Percentiles rank a stretch among this genome's conserved stretches.
Evolutionary conservation across 2,329 filamentous ascomycete species (phyloP).

Genomic region (Nannizzia gypsea): DNA sequence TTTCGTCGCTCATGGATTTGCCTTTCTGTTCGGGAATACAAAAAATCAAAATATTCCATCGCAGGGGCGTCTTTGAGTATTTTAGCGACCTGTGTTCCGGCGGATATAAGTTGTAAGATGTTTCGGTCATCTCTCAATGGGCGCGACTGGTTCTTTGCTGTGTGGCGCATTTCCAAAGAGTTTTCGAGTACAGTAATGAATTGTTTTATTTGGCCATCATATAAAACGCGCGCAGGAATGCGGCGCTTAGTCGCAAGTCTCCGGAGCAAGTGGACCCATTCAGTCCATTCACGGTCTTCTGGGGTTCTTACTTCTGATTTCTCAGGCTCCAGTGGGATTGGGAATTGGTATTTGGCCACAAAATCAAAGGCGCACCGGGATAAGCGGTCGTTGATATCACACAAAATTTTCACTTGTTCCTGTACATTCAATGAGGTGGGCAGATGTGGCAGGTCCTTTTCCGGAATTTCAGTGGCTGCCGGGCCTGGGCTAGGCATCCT

Average conservation of each 20-base stretch:
- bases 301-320: conserved; percentile 65
- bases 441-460: conserved; percentile 67
- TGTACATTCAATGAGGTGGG: conserved; percentile 71
- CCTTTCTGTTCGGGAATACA: conserved; percentile 73
- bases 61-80: conserved; percentile 73
- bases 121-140: conserved; percentile 81
- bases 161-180: conserved; percentile 76
- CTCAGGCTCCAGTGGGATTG: conserved; percentile 70
- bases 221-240: conserved; percentile 71
- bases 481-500: conserved; percentile 58
- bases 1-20: conserved; percentile 56
- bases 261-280: conserved; percentile 83
- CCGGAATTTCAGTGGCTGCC: conserved; percentile 61
- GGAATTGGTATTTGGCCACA: conserved; percentile 82
- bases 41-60: conserved; percentile 68
- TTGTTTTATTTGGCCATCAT: conserved; percentile 85
- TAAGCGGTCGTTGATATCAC: conserved; percentile 69
- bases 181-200: conserved; percentile 81
- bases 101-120: conserved; percentile 75
- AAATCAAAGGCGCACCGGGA: conserved; percentile 83
- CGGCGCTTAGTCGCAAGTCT: conserved; percentile 73
- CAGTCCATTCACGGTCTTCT: conserved; percentile 75
- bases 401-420: conserved; percentile 72
- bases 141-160: conserved; percentile 69
- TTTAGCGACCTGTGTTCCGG: conserved; percentile 76